Evolutionary conservation across 106 monocot species (phyloP), one percentile per base, ranked within the genome.

Genomic region (Phalaenopsis equestris): DNA sequence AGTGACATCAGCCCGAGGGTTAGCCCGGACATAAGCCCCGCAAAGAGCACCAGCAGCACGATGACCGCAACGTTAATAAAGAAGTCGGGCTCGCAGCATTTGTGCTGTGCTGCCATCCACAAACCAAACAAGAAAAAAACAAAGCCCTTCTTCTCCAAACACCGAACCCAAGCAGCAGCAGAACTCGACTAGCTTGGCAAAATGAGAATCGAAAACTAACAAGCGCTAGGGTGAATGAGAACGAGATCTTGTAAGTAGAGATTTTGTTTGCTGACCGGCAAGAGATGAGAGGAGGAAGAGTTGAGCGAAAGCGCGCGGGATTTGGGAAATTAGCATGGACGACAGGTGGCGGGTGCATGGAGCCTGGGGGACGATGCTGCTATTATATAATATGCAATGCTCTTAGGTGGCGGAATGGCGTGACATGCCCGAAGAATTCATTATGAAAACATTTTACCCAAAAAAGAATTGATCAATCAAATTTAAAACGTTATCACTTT

Each of bases 1-100:
- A 93, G 83, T 2, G 93, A 90, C 93, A 92, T 90, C 65, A 90
- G 79, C 9, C 90, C 90, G 11, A 92, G 86, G 1, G 92, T 92
- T 43, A 92, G 87, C 5, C 90, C 92, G 5, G 92, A 92, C 92
- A 92, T 92, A 56, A 92, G 77, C 16, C 89, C 92, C 17, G 92
- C 92, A 82, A 92, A 90, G 56, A 90, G 18, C 77, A 93, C 90
- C 67, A 93, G 86, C 15, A 85, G 37, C 39, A 65, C 79, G 41
- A 90, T 82, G 68, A 85, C 70, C 15, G 17, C 76, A 14, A 93
- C 73, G 74, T 85, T 82, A 12, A 85, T 16, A 73, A 90, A 93
- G 85, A 90, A 90, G 48, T 39, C 38, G 6, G 55, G 57, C 65
- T 67, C 86, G 78, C 93, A 90, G 75, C 93, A 90, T 55, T 52